These are phyloP conservation scores for Pascua sp. DNA, from an alignment of 1,284 basidiomycete species.

Conservation along the genomic window DNA sequence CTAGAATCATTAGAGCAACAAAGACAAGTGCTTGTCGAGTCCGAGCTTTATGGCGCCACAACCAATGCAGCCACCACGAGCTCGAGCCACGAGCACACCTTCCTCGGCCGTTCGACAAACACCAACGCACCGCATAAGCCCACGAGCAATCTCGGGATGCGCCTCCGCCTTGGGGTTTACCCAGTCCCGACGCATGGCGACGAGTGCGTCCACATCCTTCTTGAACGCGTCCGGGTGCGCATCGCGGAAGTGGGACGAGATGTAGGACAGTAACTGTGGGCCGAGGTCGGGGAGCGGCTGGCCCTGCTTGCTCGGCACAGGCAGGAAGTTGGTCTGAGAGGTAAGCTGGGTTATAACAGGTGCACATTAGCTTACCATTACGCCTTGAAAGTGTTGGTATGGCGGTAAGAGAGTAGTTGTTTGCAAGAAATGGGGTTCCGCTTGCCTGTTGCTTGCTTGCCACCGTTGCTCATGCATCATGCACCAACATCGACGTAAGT, in stretches of 20 bases:
- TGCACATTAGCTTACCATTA: too few species aligned
- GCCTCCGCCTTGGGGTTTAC: constrained; percentile 59
- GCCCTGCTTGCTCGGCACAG: constrained; percentile 73
- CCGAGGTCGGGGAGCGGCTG: constrained; percentile 58
- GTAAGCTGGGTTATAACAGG: too few species aligned
- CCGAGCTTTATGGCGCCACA: too few species aligned
- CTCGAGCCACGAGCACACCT: too few species aligned
- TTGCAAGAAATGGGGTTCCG: too few species aligned
- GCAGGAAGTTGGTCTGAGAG: constrained; percentile 60
- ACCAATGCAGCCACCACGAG: too few species aligned
- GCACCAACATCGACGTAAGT: too few species aligned
- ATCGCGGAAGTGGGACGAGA: constrained; percentile 63
- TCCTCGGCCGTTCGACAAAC: constrained; percentile 16
- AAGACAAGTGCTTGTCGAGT: constrained; percentile 41
- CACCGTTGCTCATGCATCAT: too few species aligned
- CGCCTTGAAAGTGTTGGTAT: too few species aligned
- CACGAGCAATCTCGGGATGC: constrained; percentile 46
- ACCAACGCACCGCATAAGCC: constrained; percentile 52
- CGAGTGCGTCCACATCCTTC: constrained; percentile 71
- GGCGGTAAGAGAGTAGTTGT: too few species aligned
- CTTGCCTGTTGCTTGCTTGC: too few species aligned
- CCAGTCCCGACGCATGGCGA: constrained; percentile 63
- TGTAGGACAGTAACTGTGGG: constrained; percentile 63
- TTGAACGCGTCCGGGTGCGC: constrained; percentile 87
- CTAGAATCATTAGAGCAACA: neutral